Base-by-base conservation (phyloP, 2,329 filamentous ascomycete genomes). In the Fusarium continuum region DNA sequence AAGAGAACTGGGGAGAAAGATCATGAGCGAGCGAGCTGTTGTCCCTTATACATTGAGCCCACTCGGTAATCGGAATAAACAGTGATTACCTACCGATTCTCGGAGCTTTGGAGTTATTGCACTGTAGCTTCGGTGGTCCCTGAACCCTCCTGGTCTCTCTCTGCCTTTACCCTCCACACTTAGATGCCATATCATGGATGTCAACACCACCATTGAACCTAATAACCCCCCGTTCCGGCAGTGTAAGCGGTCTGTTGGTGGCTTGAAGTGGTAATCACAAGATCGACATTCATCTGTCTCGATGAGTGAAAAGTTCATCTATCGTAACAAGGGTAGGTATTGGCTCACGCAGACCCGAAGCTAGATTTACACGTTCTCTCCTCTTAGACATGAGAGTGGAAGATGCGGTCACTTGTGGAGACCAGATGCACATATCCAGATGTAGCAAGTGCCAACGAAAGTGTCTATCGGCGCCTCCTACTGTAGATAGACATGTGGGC, bases 1-100 rank as follows among this genome's bases (percentile, higher is more conserved):
- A 14, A 36, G 11, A 47, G 31, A 22, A 25, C 23, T 39, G 9
- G n/a, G n/a, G n/a, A n/a, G n/a, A 14, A 26, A 8, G n/a, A 20
- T 4, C 14, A 32, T 2, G 32, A 45, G 19, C 13, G 58, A 52
- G 63, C 53, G 19, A 60, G 25, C 41, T 55, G 29, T 44, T 20
- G 19, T 40, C 25, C 49, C 61, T 65, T 65, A 65, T 65, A 65
- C 38, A 28, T 20, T 17, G 22, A 58, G 23, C 16, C 40, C 4
- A 20, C 19, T 36, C 25, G 14, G 39, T 9, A n/a, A 38, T 32
- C 19, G 32, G 39, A 19, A n/a, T 9, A 14, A 14, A 23, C 11
- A 44, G 19, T 8, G 6, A 7, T n/a, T 31, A 36, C 22, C 13
- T 22, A 60, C 40, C 36, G 48, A 54, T 32, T 36, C 14, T 64